Evolutionary conservation across 768 basidiomycete species (phyloP), one percentile per base, ranked within the genome.

Genomic region (Calocera viscosa): DNA sequence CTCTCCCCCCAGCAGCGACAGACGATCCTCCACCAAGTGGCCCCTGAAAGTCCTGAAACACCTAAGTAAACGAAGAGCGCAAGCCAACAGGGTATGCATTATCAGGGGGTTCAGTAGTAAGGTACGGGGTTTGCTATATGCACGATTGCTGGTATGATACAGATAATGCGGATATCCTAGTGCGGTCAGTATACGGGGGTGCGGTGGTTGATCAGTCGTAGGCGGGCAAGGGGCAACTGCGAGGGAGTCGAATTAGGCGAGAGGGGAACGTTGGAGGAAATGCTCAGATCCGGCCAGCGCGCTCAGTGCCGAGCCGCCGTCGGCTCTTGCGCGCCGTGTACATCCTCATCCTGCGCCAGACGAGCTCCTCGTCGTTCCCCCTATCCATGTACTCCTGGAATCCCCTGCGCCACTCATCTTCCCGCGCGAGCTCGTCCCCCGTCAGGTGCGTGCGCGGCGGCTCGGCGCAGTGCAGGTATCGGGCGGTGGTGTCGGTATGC

Each of bases 321-420:
- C 22, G 53, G 53, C 53, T 60, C 68, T 60, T 60, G 14, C 8
- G 14, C 24, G 53, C 53, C 53, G 53, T 60, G 22, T 60, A 60
- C 53, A 32, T 60, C 14, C 53, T 14, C 53, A 60, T 60, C 53
- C 53, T 60, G 14, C 53, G 24, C 53, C 53, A 60, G 16, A 60
- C 53, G 26, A 60, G 14, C 26, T 19, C 53, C 26, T 32, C 30
- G 22, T 60, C 53, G 30, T 60, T 60, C 26, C 53, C 53, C 26
- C 22, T 32, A 10, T 32, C 30, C 53, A 60, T 60, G 22, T 28
- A 32, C 53, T 60, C 53, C 53, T 60, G 14, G 26, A 60, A 60
- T 26, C 53, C 26, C 14, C 30, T 14, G 26, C 30, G 24, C 53
- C 53, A 60, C 53, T 2, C 30, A 5, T 60, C 53, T 14, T 60